These are phyloP conservation scores for Thymus mandschuricus DNA, from an alignment of 257 asterid genomes.

Conservation along the genomic window DNA sequence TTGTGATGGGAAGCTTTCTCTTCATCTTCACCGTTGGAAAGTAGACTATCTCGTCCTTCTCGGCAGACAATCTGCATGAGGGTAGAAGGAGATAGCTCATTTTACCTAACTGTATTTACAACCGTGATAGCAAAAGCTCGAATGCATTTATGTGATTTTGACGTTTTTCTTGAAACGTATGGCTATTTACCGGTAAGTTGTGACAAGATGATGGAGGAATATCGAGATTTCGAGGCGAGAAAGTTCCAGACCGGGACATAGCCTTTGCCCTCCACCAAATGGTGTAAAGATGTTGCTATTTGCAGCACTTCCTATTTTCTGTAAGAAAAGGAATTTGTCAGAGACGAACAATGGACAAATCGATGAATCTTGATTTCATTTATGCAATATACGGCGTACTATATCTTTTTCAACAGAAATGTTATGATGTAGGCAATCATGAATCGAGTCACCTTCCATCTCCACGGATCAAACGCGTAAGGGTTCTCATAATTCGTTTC, in stretches of 20 bases:
- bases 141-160: background rate
- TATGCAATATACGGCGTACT: too few species aligned
- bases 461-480: slow-evolving; percentile 81
- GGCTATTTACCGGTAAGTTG: slow-evolving; percentile 66
- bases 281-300: slow-evolving; percentile 78
- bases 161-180: background rate
- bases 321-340: slow-evolving; percentile 1
- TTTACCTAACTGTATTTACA: slow-evolving; percentile 33
- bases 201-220: slow-evolving; percentile 85
- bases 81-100: slow-evolving; percentile 34
- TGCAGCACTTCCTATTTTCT: slow-evolving; percentile 53
- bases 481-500: slow-evolving; percentile 75
- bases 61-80: slow-evolving; percentile 75
- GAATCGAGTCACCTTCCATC: slow-evolving; percentile 74
- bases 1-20: slow-evolving; percentile 84
- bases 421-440: background rate
- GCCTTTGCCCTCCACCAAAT: slow-evolving; percentile 98
- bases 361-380: background rate
- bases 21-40: slow-evolving; percentile 93
- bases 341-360: background rate
- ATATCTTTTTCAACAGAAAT: too few species aligned
- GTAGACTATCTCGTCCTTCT: slow-evolving; percentile 76
- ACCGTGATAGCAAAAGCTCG: background rate
- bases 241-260: slow-evolving; percentile 93
- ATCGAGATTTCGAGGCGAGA: slow-evolving; percentile 89